Conservation (phyloP, 495 filamentous ascomycete genomes). For the Annulohypoxylon bovei region DNA sequence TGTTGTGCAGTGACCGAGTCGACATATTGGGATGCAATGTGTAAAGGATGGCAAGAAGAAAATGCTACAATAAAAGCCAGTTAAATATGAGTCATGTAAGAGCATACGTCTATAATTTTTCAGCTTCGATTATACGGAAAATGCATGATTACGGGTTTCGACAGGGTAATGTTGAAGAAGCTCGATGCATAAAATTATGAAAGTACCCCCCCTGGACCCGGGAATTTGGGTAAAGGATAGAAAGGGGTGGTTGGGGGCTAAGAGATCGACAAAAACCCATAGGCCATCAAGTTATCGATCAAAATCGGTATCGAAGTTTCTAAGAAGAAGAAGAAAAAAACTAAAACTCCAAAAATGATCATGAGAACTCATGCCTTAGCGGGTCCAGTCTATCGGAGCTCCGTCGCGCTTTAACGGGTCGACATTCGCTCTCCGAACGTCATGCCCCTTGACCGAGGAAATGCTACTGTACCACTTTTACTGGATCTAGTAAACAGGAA, state of each 20-base stretch:
- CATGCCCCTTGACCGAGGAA: conserved; percentile 14
- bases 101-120: neutral
- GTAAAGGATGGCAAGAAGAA: neutral
- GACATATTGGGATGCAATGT: neutral
- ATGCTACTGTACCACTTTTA: conserved; percentile 25
- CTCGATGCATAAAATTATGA: conserved; percentile 21
- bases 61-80: neutral
- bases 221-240: conserved; percentile 19
- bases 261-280: conserved; percentile 10
- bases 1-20: conserved; percentile 25
- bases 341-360: conserved; percentile 26
- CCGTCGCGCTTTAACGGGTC: conserved; percentile 20
- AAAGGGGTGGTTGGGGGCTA: conserved; percentile 3
- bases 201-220: conserved; percentile 8
- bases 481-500: conserved; percentile 4
- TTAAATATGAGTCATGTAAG: neutral
- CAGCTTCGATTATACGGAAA: neutral
- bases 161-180: neutral
- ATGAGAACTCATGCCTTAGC: conserved; percentile 7
- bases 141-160: neutral
- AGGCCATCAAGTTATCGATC: conserved; percentile 4
- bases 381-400: conserved; percentile 32
- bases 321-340: neutral
- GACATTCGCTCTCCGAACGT: conserved; percentile 32
- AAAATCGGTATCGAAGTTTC: conserved; percentile 1